phyloP scores from a whole-genome alignment of 2,329 filamentous ascomycete genomes.

The Cordyceps fumosorosea region DNA sequence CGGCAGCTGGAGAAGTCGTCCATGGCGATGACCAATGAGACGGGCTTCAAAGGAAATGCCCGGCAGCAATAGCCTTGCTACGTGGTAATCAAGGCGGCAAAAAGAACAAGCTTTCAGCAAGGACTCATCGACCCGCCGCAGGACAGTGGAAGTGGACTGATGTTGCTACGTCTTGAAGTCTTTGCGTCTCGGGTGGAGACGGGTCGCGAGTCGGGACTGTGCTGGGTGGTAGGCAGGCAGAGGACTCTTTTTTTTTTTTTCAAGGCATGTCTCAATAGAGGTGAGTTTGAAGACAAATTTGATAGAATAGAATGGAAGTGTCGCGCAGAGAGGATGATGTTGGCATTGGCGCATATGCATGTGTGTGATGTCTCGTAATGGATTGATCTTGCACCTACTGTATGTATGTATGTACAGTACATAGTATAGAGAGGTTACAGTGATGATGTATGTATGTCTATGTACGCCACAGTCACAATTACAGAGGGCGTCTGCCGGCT shows the following conservation, averaged over 20 bases:
- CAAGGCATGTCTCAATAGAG: background rate
- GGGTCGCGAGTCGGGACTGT: slow-evolving; percentile 3
- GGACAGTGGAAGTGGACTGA: slow-evolving; percentile 1
- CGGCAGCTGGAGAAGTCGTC: background rate
- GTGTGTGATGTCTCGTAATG: background rate
- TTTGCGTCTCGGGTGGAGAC: background rate
- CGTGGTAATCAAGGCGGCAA: no score
- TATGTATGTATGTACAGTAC: no score
- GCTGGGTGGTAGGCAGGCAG: background rate
- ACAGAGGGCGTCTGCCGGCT: background rate
- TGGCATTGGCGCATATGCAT: background rate
- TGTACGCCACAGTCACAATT: background rate
- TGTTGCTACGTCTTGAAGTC: background rate
- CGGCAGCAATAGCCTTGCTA: background rate
- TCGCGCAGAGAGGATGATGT: background rate
- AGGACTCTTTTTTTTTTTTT: background rate
- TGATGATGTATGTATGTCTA: background rate
- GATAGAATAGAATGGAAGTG: background rate
- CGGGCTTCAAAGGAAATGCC: background rate
- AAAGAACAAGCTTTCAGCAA: background rate
- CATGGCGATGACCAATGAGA: background rate
- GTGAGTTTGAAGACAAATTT: background rate
- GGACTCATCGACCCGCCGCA: background rate
- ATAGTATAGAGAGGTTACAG: background rate
- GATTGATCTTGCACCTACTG: no score